Evolutionary conservation across 495 filamentous ascomycete species (phyloP).

Genomic region (Tuber magnatum): DNA sequence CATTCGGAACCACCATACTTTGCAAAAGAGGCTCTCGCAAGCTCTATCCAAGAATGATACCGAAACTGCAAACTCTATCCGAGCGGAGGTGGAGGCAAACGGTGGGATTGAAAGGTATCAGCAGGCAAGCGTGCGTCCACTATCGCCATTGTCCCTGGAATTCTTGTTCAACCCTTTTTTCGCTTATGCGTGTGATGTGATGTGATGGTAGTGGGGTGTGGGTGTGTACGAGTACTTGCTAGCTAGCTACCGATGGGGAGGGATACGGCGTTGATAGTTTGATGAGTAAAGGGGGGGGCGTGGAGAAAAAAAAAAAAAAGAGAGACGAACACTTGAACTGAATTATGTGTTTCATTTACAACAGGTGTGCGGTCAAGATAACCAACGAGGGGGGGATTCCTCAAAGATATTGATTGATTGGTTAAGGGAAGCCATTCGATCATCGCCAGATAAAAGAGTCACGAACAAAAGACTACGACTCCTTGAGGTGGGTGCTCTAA

Average conservation of each 20-base stretch:
- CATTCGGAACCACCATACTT: constrained; percentile 75
- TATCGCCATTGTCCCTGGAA: constrained; percentile 12
- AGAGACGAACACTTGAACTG: not conserved
- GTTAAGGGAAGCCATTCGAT: constrained; percentile 49
- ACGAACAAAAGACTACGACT: constrained; percentile 50
- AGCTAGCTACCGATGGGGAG: constrained; percentile 9
- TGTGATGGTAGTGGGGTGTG: constrained; percentile 18
- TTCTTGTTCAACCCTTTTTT: not conserved
- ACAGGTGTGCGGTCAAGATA: constrained; percentile 61
- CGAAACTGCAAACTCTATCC: constrained; percentile 50
- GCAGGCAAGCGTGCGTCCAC: constrained; percentile 62
- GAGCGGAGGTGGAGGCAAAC: constrained; percentile 55
- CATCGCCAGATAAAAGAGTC: constrained; percentile 26
- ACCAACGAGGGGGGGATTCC: constrained; percentile 81
- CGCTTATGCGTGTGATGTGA: constrained; percentile 13
- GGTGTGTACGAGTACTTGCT: constrained; percentile 7
- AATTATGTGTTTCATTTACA: not conserved
- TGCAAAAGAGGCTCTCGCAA: constrained; percentile 67
- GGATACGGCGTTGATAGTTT: not conserved
- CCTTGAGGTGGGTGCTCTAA: constrained; percentile 86
- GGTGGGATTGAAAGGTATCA: constrained; percentile 85
- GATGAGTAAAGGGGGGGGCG: not conserved
- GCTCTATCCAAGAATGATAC: constrained; percentile 60
- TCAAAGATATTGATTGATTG: constrained; percentile 80
- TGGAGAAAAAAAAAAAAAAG: not conserved